phyloP scores from a whole-genome alignment of 345 rosid species.

The Microcos paniculata region DNA sequence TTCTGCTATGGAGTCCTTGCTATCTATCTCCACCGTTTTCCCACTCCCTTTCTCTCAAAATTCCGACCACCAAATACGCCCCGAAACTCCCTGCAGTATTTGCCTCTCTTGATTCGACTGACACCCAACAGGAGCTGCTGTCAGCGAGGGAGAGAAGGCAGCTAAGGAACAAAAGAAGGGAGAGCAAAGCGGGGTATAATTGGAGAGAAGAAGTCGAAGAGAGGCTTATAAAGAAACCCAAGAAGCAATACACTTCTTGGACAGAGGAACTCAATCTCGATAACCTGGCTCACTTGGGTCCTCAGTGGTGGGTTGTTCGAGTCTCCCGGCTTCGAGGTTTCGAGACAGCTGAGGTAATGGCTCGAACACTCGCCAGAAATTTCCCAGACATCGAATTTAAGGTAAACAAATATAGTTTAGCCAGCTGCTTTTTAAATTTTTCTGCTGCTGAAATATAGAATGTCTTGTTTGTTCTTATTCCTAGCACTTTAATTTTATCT shows the following conservation, averaged over 20 bases:
- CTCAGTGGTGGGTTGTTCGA: constrained; percentile 82
- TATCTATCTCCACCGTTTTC: constrained; percentile 17
- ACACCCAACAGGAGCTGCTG: constrained; percentile 34
- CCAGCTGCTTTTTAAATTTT: not conserved
- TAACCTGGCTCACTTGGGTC: constrained; percentile 60
- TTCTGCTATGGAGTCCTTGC: constrained; percentile 68
- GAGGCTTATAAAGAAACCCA: constrained; percentile 67
- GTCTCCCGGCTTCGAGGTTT: constrained; percentile 56
- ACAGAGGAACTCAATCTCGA: constrained; percentile 73
- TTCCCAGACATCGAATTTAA: constrained; percentile 64
- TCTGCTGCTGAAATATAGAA: not conserved
- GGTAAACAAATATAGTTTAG: constrained; percentile 33
- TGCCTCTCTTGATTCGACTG: constrained; percentile 44
- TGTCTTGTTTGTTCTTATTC: not conserved
- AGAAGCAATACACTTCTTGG: constrained; percentile 52
- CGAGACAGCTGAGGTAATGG: constrained; percentile 59
- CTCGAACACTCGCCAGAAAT: constrained; percentile 50
- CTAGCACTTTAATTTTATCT: not conserved
- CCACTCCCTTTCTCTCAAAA: constrained; percentile 29
- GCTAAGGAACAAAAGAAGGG: constrained; percentile 76
- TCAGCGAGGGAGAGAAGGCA: constrained; percentile 85
- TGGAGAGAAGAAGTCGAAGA: constrained; percentile 92
- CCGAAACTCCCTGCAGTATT: constrained; percentile 19
- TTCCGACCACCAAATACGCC: constrained; percentile 18
- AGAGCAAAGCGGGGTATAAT: constrained; percentile 52